Evolutionary conservation across 2,329 filamentous ascomycete species (phyloP).

Genomic region (Claviceps paspali): DNA sequence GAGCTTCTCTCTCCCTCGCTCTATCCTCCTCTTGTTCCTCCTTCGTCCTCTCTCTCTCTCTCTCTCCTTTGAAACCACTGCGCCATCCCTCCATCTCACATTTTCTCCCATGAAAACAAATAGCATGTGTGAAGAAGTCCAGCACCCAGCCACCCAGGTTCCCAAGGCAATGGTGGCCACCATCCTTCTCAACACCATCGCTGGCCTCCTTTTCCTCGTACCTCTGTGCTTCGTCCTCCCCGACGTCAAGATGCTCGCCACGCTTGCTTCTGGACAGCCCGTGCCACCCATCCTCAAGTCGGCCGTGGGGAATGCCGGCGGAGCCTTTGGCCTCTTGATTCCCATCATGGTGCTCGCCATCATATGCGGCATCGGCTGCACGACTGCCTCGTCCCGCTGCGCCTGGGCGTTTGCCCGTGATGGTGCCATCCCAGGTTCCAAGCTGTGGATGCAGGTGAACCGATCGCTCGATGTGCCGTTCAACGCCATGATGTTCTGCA

Average conservation of each 20-base stretch:
- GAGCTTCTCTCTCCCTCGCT: neutral
- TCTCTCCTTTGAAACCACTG: too few species aligned
- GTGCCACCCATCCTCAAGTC: conserved; percentile 48
- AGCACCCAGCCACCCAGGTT: conserved; percentile 49
- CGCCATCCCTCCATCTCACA: too few species aligned
- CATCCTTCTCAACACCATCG: conserved; percentile 49
- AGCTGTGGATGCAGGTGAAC: conserved; percentile 47
- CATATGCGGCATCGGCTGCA: conserved; percentile 54
- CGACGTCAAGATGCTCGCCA: conserved; percentile 38
- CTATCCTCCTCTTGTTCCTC: too few species aligned
- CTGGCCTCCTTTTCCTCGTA: conserved; percentile 52
- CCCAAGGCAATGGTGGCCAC: conserved; percentile 59
- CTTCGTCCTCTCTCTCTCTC: neutral
- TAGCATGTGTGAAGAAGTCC: conserved; percentile 62
- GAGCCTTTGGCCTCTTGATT: conserved; percentile 45
- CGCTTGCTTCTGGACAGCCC: conserved; percentile 42
- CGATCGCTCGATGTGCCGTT: conserved; percentile 46
- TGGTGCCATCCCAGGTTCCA: conserved; percentile 50
- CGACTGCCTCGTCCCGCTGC: conserved; percentile 51
- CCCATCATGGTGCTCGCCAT: conserved; percentile 51
- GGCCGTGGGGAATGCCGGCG: conserved; percentile 44
- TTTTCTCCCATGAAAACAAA: too few species aligned
- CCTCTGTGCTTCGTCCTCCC: conserved; percentile 56
- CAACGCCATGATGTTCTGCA: conserved; percentile 59
- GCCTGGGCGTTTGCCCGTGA: conserved; percentile 58